Percentiles rank a stretch among this genome's conserved stretches.
Conservation (phyloP, 75 land plant genomes). For the Sequoiadendron giganteum region DNA sequence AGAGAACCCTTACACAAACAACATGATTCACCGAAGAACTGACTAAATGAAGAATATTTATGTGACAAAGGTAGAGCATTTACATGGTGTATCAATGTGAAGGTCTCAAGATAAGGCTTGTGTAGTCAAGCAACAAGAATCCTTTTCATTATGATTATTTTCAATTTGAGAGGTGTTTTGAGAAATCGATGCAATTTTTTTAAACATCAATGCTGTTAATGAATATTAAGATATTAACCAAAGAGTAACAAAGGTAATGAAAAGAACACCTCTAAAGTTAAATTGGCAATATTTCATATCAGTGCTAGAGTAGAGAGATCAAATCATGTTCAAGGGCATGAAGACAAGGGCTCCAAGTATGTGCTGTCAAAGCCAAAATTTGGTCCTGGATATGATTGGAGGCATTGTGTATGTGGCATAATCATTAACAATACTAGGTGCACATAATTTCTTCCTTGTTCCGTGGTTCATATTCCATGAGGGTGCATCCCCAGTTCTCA, state of each 20-base stretch:
- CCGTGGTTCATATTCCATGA: neutral
- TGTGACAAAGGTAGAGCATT: neutral
- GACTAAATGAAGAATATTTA: neutral
- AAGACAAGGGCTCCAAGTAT: neutral
- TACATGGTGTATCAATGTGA: neutral
- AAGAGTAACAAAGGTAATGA: neutral
- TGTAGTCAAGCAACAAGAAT: neutral
- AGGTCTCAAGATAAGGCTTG: neutral
- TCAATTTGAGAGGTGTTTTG: neutral
- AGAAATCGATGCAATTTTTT: neutral
- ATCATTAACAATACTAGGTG: neutral
- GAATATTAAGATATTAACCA: neutral
- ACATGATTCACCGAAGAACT: neutral
- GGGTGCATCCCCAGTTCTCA: no score
- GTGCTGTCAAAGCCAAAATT: neutral
- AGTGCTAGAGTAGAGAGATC: neutral
- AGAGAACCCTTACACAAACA: neutral
- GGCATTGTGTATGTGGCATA: neutral
- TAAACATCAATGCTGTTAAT: neutral
- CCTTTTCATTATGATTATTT: neutral
- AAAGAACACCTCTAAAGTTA: neutral
- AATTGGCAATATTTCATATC: neutral
- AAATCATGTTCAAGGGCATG: neutral
- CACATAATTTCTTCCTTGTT: neutral
- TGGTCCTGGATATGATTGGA: neutral